Evolutionary conservation across 2,329 filamentous ascomycete species (phyloP), one percentile per base, ranked within the genome.

Genomic region (Fusarium circinatum): DNA sequence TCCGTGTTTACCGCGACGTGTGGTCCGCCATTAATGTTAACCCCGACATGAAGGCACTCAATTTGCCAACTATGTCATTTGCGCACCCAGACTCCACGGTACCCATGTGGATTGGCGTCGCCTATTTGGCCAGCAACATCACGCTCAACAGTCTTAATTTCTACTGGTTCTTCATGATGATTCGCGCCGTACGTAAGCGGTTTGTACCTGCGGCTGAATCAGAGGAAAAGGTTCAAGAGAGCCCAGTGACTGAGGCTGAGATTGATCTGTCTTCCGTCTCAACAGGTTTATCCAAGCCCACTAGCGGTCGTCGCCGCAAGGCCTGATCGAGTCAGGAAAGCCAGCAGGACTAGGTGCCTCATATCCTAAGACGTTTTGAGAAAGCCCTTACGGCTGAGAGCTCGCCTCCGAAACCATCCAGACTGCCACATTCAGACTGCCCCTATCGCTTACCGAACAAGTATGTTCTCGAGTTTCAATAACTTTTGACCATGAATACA

Each of bases 151-250:
- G 88, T 18, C 84, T 97, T 59, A 97, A 97, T 83, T 91, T 93
- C 78, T 93, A 92, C 83, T 97, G 94, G 94, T 96, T 96, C 80
- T 86, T 90, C 78, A 94, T 94, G 88, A 97, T 97, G 94, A 91
- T 97, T 71, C 87, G 90, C 68, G 93, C 94, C 14, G 90, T 96
- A 18, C 87, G 91, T 68, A 95, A 93, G 85, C 88, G 94, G 32
- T 96, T 96, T 79, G 87, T 90, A 68, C 82, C 92, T 9, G 78
- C 83, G 32, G 60, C 57, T 18, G 80, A 83, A 72, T 75, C 79
- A 13, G 75, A 54, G 17, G 68, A 70, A 32, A 79, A 83, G 42
- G 28, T 78, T 80, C 41, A 78, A 74, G 62, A 72, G 62, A 58
- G 71, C 55, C 38, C 71, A 14, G 68, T 72, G 57, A 81, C 79